A percentile compares a stretch with the other conserved stretches of the same genome.
phyloP scores from a whole-genome alignment of 73 alveolate genomes.

The Tetrahymena thermophila region DNA sequence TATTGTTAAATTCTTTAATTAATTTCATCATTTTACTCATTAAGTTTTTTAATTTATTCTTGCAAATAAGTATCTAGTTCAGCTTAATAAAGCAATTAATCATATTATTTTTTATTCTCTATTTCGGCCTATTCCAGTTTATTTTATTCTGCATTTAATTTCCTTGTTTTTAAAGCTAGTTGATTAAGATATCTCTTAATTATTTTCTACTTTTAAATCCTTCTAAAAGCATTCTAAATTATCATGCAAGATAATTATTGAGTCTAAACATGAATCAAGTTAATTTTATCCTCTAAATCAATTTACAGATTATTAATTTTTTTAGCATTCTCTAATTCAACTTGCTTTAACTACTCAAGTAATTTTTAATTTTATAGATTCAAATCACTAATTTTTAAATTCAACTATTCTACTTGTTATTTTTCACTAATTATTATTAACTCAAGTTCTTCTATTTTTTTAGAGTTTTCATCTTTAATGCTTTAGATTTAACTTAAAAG shows the following conservation, averaged over 20 bases:
- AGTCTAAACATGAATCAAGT: not conserved
- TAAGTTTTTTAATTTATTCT: not conserved
- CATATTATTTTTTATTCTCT: not conserved
- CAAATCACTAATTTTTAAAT: no score
- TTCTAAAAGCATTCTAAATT: not conserved
- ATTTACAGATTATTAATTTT: not conserved
- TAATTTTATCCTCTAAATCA: not conserved
- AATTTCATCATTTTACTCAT: not conserved
- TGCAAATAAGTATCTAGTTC: not conserved
- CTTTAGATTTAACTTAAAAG: not conserved
- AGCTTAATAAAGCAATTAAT: not conserved
- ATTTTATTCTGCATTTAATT: not conserved
- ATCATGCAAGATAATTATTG: not conserved
- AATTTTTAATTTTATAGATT: no score
- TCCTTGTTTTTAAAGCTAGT: not conserved
- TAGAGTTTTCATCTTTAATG: not conserved
- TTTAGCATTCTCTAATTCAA: not conserved
- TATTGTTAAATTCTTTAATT: not conserved
- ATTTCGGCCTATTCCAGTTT: not conserved
- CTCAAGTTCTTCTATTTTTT: not conserved
- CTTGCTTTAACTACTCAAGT: not conserved
- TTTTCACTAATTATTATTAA: not conserved
- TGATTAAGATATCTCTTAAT: not conserved
- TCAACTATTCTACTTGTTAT: not conserved
- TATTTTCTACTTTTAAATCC: not conserved